Conservation (phyloP, 2,329 filamentous ascomycete species). For the Exophiala calicioides region DNA sequence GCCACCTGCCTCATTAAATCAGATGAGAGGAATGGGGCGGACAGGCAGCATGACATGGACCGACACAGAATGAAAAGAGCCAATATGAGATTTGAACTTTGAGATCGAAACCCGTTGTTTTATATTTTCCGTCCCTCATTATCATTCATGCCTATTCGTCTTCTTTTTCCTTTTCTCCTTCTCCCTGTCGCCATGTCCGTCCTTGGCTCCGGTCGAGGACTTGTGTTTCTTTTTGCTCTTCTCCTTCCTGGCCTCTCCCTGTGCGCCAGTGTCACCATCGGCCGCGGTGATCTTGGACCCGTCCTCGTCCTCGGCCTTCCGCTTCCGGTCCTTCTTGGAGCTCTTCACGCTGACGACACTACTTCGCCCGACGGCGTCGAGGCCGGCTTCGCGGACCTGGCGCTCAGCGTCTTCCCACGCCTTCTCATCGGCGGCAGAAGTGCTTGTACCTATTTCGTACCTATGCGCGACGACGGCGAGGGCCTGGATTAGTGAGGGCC, state of each 20-base stretch:
- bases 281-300: slow-evolving; percentile 46
- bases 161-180: slow-evolving; percentile 33
- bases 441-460: slow-evolving; percentile 45
- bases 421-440: slow-evolving; percentile 46
- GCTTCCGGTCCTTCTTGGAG: slow-evolving; percentile 64
- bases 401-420: slow-evolving; percentile 68
- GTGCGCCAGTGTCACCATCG: slow-evolving; percentile 21
- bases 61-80: too few relatives aligned
- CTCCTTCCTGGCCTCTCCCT: slow-evolving; percentile 12
- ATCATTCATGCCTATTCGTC: slow-evolving; percentile 1
- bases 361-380: slow-evolving; percentile 55
- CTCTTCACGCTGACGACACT: slow-evolving; percentile 79
- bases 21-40: too few relatives aligned
- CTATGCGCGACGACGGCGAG: too few relatives aligned
- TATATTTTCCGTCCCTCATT: too few relatives aligned
- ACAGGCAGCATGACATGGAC: too few relatives aligned
- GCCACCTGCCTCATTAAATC: too few relatives aligned
- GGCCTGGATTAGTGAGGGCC: slow-evolving; percentile 41
- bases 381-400: slow-evolving; percentile 61
- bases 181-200: slow-evolving; percentile 7
- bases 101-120: too few relatives aligned
- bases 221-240: slow-evolving; percentile 7
- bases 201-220: too few relatives aligned
- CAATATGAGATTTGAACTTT: too few relatives aligned
- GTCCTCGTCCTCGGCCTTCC: slow-evolving; percentile 65